These are phyloP conservation scores for Imleria badia DNA, from an alignment of 768 basidiomycete genomes.

Conservation along the genomic window DNA sequence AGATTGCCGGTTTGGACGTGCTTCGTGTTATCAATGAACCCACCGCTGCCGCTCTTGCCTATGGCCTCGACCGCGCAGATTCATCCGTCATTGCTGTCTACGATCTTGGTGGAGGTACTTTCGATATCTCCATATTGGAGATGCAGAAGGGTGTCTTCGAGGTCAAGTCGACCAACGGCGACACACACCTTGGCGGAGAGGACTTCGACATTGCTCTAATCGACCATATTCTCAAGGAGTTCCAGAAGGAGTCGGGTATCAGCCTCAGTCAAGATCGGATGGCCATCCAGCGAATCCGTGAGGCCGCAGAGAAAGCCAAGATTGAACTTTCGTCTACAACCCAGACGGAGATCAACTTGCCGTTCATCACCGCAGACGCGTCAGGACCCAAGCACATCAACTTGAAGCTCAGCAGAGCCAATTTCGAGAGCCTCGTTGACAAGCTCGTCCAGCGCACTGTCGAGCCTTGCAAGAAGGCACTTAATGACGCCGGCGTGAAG, in stretches of 20 bases:
- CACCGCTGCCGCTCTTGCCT: slow-evolving; percentile 96
- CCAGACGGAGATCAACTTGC: slow-evolving; percentile 96
- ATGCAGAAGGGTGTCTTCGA: slow-evolving; percentile 99
- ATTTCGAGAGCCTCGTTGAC: slow-evolving; percentile 85
- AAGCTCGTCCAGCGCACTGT: slow-evolving; percentile 85
- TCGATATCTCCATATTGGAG: slow-evolving; percentile 99
- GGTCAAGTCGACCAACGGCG: slow-evolving; percentile 99
- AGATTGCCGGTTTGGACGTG: slow-evolving; percentile 96
- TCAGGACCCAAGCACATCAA: slow-evolving; percentile 98
- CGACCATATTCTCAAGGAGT: slow-evolving; percentile 81
- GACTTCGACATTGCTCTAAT: slow-evolving; percentile 95
- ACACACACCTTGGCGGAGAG: slow-evolving; percentile 96
- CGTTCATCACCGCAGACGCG: slow-evolving; percentile 97
- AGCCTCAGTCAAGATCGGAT: slow-evolving; percentile 85
- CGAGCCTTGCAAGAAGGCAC: slow-evolving; percentile 96
- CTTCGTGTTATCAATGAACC: slow-evolving; percentile 99
- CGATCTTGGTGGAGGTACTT: slow-evolving; percentile 97
- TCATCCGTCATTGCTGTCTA: slow-evolving; percentile 96
- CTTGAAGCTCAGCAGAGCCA: slow-evolving; percentile 79
- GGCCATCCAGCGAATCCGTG: slow-evolving; percentile 98
- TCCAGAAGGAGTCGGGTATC: slow-evolving; percentile 90
- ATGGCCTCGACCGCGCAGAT: slow-evolving; percentile 83
- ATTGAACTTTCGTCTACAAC: slow-evolving; percentile 93
- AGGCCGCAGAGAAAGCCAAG: slow-evolving; percentile 99
- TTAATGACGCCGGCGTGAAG: slow-evolving; percentile 92